phyloP scores from a whole-genome alignment of 1,284 basidiomycete genomes.

The Ustilago xerochloae region DNA sequence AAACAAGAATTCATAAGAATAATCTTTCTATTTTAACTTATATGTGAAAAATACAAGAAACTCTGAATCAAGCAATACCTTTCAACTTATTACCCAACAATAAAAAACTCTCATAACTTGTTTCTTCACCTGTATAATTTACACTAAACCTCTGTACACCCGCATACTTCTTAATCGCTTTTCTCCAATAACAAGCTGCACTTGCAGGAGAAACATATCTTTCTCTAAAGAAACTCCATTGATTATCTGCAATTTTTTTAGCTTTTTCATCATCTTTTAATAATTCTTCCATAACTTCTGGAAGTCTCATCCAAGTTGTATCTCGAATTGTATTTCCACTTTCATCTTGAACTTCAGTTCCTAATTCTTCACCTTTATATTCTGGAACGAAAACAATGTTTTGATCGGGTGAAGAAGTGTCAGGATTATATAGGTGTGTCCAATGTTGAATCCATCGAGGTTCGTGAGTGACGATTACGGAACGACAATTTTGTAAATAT shows the following conservation, averaged over 20 bases:
- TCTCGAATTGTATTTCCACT: conserved; percentile 25
- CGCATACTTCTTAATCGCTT: conserved; percentile 46
- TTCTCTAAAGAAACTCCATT: conserved; percentile 59
- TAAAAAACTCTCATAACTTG: conserved; percentile 57
- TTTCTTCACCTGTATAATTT: conserved; percentile 56
- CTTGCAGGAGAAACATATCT: conserved; percentile 54
- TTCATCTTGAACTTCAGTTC: conserved; percentile 48
- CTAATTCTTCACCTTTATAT: conserved; percentile 23
- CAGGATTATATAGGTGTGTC: conserved; percentile 63
- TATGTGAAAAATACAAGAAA: background rate
- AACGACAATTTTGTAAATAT: conserved; percentile 62
- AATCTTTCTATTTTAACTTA: background rate
- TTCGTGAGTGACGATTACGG: conserved; percentile 62
- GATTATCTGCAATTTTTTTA: conserved; percentile 59
- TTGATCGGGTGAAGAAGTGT: conserved; percentile 57
- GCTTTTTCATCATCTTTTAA: conserved; percentile 50
- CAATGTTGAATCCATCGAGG: conserved; percentile 64
- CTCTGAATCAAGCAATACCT: conserved; percentile 18
- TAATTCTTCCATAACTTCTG: conserved; percentile 59
- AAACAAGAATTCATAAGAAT: too few species aligned
- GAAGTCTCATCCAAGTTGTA: conserved; percentile 56
- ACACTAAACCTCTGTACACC: conserved; percentile 47
- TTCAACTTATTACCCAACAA: conserved; percentile 47
- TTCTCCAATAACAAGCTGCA: conserved; percentile 62
- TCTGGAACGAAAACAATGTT: conserved; percentile 64